Percentiles rank a stretch among this genome's conserved stretches.
phyloP scores from a whole-genome alignment of 805 yeast genomes.

The Metschnikowia cubensis region DNA sequence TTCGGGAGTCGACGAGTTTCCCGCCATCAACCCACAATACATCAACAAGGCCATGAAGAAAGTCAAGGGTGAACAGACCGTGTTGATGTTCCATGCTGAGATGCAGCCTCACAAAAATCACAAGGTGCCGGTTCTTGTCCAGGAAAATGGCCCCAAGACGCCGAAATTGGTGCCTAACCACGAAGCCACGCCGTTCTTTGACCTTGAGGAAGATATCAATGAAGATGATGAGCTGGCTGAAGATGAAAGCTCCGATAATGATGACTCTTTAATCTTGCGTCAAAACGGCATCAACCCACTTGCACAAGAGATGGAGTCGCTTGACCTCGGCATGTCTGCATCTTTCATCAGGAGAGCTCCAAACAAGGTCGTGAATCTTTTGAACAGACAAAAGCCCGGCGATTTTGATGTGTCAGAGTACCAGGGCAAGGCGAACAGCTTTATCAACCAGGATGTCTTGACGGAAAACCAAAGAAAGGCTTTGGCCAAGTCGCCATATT shows the following conservation, averaged over 20 bases:
- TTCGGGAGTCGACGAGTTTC: constrained; percentile 95
- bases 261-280: constrained; percentile 5
- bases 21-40: constrained; percentile 65
- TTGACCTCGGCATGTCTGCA: constrained; percentile 38
- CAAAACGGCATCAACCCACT: constrained; percentile 5
- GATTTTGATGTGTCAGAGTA: constrained; percentile 29
- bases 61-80: constrained; percentile 60
- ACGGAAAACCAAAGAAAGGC: constrained; percentile 50
- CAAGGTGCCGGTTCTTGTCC: constrained; percentile 23
- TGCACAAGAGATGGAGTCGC: constrained; percentile 27
- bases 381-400: constrained; percentile 16
- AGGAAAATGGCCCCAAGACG: constrained; percentile 20
- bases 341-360: constrained; percentile 40
- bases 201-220: constrained; percentile 16
- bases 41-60: constrained; percentile 61
- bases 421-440: constrained; percentile 20
- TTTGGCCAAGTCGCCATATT: constrained; percentile 50
- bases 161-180: constrained; percentile 25
- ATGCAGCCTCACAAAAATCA: constrained; percentile 47
- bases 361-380: constrained; percentile 31
- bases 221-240: constrained; percentile 9
- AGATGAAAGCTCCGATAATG: constrained; percentile 6
- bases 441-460: constrained; percentile 28
- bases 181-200: constrained; percentile 17
- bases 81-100: constrained; percentile 92